A percentile compares a stretch with the other conserved stretches of the same genome.
phyloP scores from a whole-genome alignment of 441 rosid genomes.

The Pelargonium citronellum region DNA sequence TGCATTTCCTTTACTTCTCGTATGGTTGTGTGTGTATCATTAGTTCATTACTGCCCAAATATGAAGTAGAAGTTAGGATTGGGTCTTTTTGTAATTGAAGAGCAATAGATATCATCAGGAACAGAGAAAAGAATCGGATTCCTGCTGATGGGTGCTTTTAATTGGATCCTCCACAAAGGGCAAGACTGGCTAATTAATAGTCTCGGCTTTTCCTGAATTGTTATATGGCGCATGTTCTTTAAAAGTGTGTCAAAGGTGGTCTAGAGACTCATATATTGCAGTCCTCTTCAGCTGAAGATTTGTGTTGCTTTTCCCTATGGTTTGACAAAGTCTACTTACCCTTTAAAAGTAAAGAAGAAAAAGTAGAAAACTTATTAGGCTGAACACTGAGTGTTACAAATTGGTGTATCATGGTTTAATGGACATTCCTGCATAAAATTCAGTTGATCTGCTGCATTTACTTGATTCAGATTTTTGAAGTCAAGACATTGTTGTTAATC shows the following conservation, averaged over 20 bases:
- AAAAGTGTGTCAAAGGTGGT: not conserved
- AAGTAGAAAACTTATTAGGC: too few species aligned
- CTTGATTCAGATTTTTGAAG: not conserved
- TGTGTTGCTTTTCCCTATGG: not conserved
- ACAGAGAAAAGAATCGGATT: not conserved
- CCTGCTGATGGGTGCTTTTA: not conserved
- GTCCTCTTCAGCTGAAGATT: not conserved
- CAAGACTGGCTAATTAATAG: not conserved
- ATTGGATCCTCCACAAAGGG: not conserved
- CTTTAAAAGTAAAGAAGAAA: not conserved
- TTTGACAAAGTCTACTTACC: not conserved
- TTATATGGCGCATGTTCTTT: not conserved
- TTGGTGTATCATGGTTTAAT: conserved; percentile 5
- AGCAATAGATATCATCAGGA: conserved; percentile 1
- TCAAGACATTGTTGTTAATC: not conserved
- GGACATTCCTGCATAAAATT: not conserved
- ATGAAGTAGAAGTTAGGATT: not conserved
- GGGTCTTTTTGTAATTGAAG: not conserved
- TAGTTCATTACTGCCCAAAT: not conserved
- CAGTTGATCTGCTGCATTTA: conserved; percentile 5
- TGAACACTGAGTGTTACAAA: not conserved
- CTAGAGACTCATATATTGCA: not conserved
- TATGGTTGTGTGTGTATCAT: not conserved
- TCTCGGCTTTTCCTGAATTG: not conserved
- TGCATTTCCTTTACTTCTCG: conserved; percentile 15